Evolutionary conservation across 805 yeast species (phyloP), one percentile per base, ranked within the genome.

Genomic region (Zygotorulaspora danielsina): DNA sequence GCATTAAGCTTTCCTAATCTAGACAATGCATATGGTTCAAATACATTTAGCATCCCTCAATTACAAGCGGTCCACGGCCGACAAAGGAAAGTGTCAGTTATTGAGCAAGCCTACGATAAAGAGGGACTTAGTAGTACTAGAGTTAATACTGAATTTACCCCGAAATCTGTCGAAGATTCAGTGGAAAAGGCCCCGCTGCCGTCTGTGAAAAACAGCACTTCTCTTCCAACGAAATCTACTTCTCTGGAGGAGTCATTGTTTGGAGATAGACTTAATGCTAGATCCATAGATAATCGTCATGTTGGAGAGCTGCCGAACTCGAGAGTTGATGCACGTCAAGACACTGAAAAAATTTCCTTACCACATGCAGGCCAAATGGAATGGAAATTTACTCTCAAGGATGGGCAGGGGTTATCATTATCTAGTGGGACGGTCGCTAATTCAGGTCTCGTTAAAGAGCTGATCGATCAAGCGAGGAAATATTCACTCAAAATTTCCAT

Each of bases 401-500:
- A 72, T 38, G 70, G 71, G 2, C 56, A 63, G 1, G 75, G 72
- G 8, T 59, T 71, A 19, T 70, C 75, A 6, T 40, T 75, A 2
- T 62, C 73, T 0, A 61, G 67, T 19, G 88, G 87, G 1, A 50
- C 61, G 2, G 79, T 83, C 3, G 59, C 66, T 28, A 66, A 71
- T 15, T 73, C 76, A 41, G 79, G 73, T 24, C 54, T 74, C 12
- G 87, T 78, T 0, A 76, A 75, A 39, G 66, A 70, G 45, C 59
- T 84, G 7, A 69, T 84, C 6, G 73, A 75, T 24, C 71, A 79
- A 37, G 89, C 89, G 0, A 77, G 73, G 45, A 63, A 64, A 34
- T 71, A 75, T 49, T 71, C 74, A 13, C 64, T 83, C 30, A 71
- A 75, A 32, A 70, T 87, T 10, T 79, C 87, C 3, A 75, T 87